Evolutionary conservation across 176 grass and related monocot genomes (phyloP).

Genomic region (Triticum urartu): DNA sequence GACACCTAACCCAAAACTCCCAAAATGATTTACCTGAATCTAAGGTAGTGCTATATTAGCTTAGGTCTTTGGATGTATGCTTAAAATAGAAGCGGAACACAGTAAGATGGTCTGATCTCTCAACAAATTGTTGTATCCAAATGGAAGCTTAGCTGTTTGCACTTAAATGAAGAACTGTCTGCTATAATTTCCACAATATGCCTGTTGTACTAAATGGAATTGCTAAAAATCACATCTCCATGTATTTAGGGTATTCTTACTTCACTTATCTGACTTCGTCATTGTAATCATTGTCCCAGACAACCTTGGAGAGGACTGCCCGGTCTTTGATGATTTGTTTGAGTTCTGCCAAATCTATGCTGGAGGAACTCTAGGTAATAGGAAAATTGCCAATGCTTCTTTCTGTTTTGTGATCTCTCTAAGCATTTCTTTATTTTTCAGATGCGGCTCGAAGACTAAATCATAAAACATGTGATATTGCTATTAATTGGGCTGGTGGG

Average conservation of each 20-base stretch:
- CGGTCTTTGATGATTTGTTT: constrained; percentile 96
- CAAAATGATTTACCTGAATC: neutral
- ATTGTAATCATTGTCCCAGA: constrained; percentile 42
- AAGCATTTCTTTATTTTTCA: constrained; percentile 50
- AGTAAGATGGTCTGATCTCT: neutral
- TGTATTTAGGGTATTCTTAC: neutral
- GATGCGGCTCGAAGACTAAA: constrained; percentile 94
- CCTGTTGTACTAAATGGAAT: neutral
- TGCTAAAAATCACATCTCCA: neutral
- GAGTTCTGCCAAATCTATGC: constrained; percentile 99
- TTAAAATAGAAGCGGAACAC: constrained; percentile 21
- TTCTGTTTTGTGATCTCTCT: constrained; percentile 12
- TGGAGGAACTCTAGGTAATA: constrained; percentile 97
- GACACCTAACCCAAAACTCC: neutral
- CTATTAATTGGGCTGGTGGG: constrained; percentile 97
- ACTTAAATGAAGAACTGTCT: neutral
- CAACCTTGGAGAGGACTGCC: constrained; percentile 97
- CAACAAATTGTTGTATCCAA: neutral
- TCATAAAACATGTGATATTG: constrained; percentile 82
- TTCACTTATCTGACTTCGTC: constrained; percentile 6
- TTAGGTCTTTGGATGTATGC: neutral
- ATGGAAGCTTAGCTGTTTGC: constrained; percentile 6
- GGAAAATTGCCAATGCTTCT: neutral
- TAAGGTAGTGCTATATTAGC: constrained; percentile 17
- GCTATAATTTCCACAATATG: constrained; percentile 5